These are phyloP conservation scores for Rubia tinctorum DNA, from an alignment of 305 asterid genomes.

Conservation along the genomic window DNA sequence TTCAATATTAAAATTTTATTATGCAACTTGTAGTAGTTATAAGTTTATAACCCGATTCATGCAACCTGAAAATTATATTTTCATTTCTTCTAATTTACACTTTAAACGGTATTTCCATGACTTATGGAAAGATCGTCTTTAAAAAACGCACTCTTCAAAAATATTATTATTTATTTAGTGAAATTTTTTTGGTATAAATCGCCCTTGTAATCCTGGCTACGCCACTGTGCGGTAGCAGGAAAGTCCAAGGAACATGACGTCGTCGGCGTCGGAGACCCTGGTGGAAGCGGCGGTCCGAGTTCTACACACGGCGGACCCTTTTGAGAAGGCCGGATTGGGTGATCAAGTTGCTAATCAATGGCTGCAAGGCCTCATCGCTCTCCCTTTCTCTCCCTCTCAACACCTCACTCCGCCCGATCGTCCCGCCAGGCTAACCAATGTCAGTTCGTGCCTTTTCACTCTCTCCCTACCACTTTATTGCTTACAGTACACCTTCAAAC, in stretches of 20 bases:
- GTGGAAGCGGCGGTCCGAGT: slow-evolving; percentile 82
- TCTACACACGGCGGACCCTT: slow-evolving; percentile 78
- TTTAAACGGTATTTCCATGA: too few species aligned
- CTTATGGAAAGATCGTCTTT: too few species aligned
- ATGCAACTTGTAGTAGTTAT: too few species aligned
- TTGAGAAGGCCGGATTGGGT: slow-evolving; percentile 81
- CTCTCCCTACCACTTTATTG: background rate
- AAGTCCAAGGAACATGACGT: slow-evolving; percentile 15
- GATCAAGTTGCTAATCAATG: slow-evolving; percentile 69
- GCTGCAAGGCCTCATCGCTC: slow-evolving; percentile 53
- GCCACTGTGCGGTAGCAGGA: slow-evolving; percentile 6
- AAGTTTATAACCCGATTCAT: too few species aligned
- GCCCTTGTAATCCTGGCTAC: too few species aligned
- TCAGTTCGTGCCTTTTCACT: slow-evolving; percentile 14
- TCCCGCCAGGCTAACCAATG: slow-evolving; percentile 66
- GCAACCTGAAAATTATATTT: too few species aligned
- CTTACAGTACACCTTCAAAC: background rate
- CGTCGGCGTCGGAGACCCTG: slow-evolving; percentile 39
- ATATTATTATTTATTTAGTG: too few species aligned
- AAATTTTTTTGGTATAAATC: too few species aligned
- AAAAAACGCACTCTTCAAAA: too few species aligned
- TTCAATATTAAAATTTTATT: too few species aligned
- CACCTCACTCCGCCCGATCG: slow-evolving; percentile 66
- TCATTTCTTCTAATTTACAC: too few species aligned
- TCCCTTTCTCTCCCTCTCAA: slow-evolving; percentile 40